Evolutionary conservation across 768 basidiomycete genomes (phyloP), one percentile per base, ranked within the genome.

Genomic region (Pisolithus microcarpus): DNA sequence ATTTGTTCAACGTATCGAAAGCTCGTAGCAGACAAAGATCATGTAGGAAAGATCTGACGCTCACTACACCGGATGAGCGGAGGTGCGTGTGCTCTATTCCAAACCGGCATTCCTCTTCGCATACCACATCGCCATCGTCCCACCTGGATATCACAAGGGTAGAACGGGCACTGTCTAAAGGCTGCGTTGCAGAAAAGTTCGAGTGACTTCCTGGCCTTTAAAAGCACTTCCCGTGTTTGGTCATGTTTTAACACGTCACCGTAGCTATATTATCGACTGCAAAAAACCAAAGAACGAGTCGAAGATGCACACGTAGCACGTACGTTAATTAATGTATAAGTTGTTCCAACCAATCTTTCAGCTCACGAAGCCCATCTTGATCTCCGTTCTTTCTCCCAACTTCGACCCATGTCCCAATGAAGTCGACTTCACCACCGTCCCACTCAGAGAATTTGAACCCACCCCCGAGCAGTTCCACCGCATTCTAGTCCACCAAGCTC

Each of bases 401-500:
- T 9, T 47, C 60, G 7, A 77, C 72, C 51, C 76, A 85, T 0
- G 80, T 83, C 24, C 79, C 84, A 31, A 84, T 53, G 58, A 90
- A 85, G 1, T 71, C 62, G 18, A 90, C 70, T n/a, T 88, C 82
- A 7, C 90, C 89, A 2, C 87, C 90, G 57, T 91, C 89, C 89
- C 89, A 92, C 39, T 84, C 81, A 3, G 74, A 75, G 59, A 91
- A 91, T 57, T 72, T 82, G 72, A 92, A 92, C 18, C 69, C 55
- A 0, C 75, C 76, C 13, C 74, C 76, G n/a, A 24, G 72, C 71
- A 30, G 70, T 66, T 21, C 77, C 78, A 49, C 68, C 75, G 60
- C 85, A 87, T 45, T 91, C 87, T 49, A 92, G 65, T 0, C 89
- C 88, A 34, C 85, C 87, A 67, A 86, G 68, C 46, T 87, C 85